A percentile compares a stretch with the other conserved stretches of the same genome.
Evolutionary conservation across 2,329 filamentous ascomycete species (phyloP).

Genomic region (Akanthomyces muscarius): DNA sequence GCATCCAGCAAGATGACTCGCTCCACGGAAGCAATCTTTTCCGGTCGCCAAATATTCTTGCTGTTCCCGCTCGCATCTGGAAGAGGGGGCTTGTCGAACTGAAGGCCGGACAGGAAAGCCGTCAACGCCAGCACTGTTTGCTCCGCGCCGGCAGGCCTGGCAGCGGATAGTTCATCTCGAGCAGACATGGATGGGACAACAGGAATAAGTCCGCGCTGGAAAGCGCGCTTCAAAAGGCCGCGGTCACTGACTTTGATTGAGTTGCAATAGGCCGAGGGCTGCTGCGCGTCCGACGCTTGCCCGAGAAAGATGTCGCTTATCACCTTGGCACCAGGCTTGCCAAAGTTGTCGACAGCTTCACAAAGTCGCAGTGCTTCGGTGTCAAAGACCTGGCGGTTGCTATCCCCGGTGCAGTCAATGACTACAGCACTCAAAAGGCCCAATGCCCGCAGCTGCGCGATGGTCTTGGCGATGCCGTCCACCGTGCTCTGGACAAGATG

Average conservation of each 20-base stretch:
- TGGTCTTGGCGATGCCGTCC: conserved; percentile 72
- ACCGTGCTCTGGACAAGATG: conserved; percentile 64
- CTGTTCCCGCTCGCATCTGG: conserved; percentile 1
- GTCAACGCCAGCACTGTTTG: conserved; percentile 75
- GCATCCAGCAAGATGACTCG: conserved; percentile 86
- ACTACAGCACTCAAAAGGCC: conserved; percentile 81
- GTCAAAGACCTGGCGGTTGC: conserved; percentile 39
- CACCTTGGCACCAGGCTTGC: conserved; percentile 63
- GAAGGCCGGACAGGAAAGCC: conserved; percentile 67
- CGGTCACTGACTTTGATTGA: conserved; percentile 30
- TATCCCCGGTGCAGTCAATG: conserved; percentile 61
- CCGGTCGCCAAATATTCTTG: conserved; percentile 19
- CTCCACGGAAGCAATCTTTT: conserved; percentile 63
- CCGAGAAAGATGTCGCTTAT: conserved; percentile 35
- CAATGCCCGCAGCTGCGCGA: conserved; percentile 77
- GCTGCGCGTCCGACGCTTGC: background rate
- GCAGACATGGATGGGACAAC: conserved; percentile 41
- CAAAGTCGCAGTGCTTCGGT: conserved; percentile 70
- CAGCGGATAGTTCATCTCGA: conserved; percentile 36
- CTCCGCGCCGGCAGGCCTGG: conserved; percentile 41
- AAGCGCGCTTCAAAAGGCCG: conserved; percentile 29
- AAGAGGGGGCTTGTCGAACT: conserved; percentile 31
- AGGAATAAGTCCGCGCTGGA: conserved; percentile 32
- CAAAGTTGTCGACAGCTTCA: conserved; percentile 68
- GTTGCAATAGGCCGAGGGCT: conserved; percentile 23